These are phyloP conservation scores for Solanum peruvianum DNA, from an alignment of 257 asterid genomes.

Conservation along the genomic window DNA sequence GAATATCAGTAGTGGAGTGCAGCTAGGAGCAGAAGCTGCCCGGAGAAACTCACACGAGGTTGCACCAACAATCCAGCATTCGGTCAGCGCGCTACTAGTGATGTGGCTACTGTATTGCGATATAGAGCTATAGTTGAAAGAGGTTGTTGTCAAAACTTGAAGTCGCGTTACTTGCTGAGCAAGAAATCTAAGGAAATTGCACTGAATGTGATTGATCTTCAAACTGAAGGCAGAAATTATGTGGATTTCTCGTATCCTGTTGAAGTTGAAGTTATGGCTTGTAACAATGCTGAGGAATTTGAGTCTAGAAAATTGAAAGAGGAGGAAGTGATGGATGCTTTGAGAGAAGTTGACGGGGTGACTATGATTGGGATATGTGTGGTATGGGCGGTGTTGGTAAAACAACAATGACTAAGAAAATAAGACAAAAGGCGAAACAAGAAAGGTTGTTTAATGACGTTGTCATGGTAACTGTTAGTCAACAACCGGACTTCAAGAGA, in stretches of 20 bases:
- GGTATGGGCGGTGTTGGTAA: not conserved
- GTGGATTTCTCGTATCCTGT: not conserved
- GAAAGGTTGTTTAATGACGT: not conserved
- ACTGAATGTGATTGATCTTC: not conserved
- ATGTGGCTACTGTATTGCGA: not conserved
- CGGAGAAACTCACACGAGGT: not conserved
- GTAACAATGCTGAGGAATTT: not conserved
- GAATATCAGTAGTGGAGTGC: not conserved
- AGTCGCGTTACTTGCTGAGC: not conserved
- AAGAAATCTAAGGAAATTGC: not conserved
- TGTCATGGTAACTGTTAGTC: not conserved
- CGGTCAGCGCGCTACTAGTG: not conserved
- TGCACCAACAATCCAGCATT: not conserved
- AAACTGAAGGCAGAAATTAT: not conserved
- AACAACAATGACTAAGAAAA: not conserved
- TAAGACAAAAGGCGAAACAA: not conserved
- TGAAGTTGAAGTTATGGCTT: not conserved
- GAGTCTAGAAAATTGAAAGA: not conserved
- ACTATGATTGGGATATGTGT: not conserved
- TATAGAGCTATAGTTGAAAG: not conserved
- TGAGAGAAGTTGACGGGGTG: not conserved
- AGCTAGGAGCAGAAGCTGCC: not conserved
- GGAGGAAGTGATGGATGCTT: not conserved
- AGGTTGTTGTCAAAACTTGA: not conserved
- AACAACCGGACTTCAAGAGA: not conserved